Evolutionary conservation across 805 yeast species (phyloP), one percentile per base, ranked within the genome.

Genomic region (Metschnikowia borealis): DNA sequence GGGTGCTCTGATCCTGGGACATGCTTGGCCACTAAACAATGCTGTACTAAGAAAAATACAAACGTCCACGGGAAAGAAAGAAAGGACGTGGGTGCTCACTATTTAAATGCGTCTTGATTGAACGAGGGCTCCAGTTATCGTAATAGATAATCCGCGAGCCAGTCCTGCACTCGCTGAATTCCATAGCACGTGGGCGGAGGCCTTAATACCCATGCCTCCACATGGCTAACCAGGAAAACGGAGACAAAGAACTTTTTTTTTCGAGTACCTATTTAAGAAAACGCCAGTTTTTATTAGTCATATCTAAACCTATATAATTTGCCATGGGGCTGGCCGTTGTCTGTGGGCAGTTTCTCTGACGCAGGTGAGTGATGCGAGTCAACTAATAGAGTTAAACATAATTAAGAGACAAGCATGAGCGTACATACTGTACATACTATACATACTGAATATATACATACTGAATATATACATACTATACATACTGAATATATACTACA

Each of bases 171-270:
- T 13, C 17, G 8, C 31, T 5, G 5, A 2, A 33, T 42, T 42
- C 31, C 29, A 42, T 20, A 32, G 33, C 45, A 42, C 45, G 45
- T 42, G 45, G 45, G 45, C 11, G 11, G 37, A 15, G 29, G 7
- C 37, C 20, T 10, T n/a, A 23, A 38, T 38, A 38, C 29, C 11
- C 29, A 26, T 26, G 13, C 11, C 29, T 26, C 29, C 29, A 26
- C 11, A 8, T 26, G 29, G 29, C 29, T 26, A 26, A 8, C 11
- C 11, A 26, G 10, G 10, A 26, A 10, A 26, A 10, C 29, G 29
- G 29, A 26, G 29, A 23, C 3, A 8, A 23, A 3, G 1, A 8
- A 10, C 29, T 26, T 26, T 8, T 26, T 26, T 26, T 26, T 26
- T 26, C 11, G 4, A 26, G 29, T 26, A 1, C 29, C 10, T 26